Evolutionary conservation across 768 basidiomycete species (phyloP), one percentile per base, ranked within the genome.

Genomic region (Botryobasidium botryosum): DNA sequence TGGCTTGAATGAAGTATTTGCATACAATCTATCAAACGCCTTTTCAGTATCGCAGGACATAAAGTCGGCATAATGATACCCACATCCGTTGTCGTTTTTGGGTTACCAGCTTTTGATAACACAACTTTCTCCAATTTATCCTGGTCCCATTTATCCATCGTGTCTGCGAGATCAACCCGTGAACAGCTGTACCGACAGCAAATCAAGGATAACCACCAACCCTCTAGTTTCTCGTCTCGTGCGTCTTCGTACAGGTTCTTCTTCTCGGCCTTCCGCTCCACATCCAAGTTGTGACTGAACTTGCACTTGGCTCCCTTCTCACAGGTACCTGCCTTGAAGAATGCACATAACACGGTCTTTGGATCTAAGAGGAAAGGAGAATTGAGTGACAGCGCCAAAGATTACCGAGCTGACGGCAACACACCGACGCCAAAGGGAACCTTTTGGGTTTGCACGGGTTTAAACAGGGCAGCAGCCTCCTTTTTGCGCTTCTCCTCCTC

Each of bases 71-170:
- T 15, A 13, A 27, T 25, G 44, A 38, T 44, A 59, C 68, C 47
- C 54, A 88, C 86, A 57, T 97, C 92, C 29, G 92, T 97, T 2
- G 79, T 81, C 21, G 85, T 92, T 52, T 78, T 72, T 41, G 85
- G 87, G 62, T 91, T 94, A 23, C 91, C 91, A 50, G 75, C 70
- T 61, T 88, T 91, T 7, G 79, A 81, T 15, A 76, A 53, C 1
- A 97, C 86, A 45, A 97, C 94, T n/a, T 64, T 74, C 31, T 75
- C 70, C 46, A 99, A 66, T 63, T 96, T 96, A 56, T 79, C 88
- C 49, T 97, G 84, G 62, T 94, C 88, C 94, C 94, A 99, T 50
- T 67, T 76, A 54, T 94, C 90, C 94, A 97, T 97, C 8, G 87
- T 90, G 63, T 97, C 91, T 90, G 51, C 33, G 28, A 36, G 13